A percentile compares a stretch with the other conserved stretches of the same genome.
Conservation (phyloP, 129 eudicot species). For the Flaveria trinervia region DNA sequence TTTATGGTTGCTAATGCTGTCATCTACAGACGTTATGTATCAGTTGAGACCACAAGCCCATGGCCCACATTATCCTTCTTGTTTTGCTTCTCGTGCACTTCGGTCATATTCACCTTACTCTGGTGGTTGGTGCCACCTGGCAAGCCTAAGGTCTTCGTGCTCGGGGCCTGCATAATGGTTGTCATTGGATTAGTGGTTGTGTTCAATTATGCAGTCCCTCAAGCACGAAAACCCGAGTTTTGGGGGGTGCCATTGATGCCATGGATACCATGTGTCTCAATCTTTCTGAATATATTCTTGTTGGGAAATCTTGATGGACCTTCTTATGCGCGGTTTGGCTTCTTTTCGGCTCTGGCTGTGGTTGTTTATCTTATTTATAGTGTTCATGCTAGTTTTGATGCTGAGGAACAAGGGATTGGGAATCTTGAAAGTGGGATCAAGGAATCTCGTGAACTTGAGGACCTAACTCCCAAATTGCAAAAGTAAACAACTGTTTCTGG, state of each 20-base stretch:
- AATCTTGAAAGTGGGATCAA: constrained; percentile 33
- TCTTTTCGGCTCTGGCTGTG: constrained; percentile 68
- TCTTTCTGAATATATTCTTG: constrained; percentile 81
- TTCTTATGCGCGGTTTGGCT: constrained; percentile 77
- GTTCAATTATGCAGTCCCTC: constrained; percentile 75
- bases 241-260: constrained; percentile 99
- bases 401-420: constrained; percentile 65
- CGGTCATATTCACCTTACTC: constrained; percentile 62
- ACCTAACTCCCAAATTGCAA: constrained; percentile 42
- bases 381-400: constrained; percentile 98
- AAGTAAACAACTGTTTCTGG: constrained; percentile 7
- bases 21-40: constrained; percentile 77
- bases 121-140: constrained; percentile 79
- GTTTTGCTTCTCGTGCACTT: constrained; percentile 61
- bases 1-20: constrained; percentile 96
- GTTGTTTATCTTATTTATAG: constrained; percentile 76
- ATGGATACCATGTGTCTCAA: constrained; percentile 81
- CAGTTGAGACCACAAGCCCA: constrained; percentile 60
- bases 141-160: constrained; percentile 65
- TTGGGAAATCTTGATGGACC: constrained; percentile 77
- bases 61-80: constrained; percentile 93
- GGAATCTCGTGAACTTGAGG: constrained; percentile 37
- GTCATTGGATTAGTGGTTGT: constrained; percentile 56
- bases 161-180: constrained; percentile 60
- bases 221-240: constrained; percentile 75